A percentile compares a stretch with the other conserved stretches of the same genome.
Conservation (phyloP, 169 alveolate species). For the Plasmodium cynomolgi region DNA sequence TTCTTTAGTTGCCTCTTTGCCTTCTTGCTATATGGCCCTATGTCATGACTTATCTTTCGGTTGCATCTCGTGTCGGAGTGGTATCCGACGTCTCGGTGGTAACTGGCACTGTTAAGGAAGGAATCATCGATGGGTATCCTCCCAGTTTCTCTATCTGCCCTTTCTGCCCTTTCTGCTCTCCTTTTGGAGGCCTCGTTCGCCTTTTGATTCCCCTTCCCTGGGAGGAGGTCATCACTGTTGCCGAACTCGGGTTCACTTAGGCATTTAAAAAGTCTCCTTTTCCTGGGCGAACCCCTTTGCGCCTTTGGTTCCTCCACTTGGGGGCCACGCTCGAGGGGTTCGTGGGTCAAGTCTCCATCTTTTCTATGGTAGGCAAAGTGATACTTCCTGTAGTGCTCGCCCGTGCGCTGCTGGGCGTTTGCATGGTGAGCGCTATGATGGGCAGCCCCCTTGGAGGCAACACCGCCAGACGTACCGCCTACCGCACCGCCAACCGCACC, state of each 20-base stretch:
- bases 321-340: not conserved
- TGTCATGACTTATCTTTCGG: not conserved
- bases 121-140: not conserved
- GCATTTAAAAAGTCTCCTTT: not conserved
- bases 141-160: too few relatives aligned
- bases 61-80: not conserved
- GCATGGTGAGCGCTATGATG: not conserved
- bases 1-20: not conserved
- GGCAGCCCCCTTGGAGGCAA: not conserved
- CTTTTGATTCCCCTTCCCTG: not conserved
- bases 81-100: not conserved
- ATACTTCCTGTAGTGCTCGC: not conserved
- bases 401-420: not conserved
- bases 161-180: not conserved
- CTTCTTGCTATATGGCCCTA: not conserved
- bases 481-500: not conserved
- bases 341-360: not conserved
- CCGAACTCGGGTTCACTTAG: constrained; percentile 23
- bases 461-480: not conserved
- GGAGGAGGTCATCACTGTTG: not conserved
- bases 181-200: not conserved
- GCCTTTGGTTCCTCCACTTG: not conserved
- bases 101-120: not conserved
- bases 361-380: not conserved
- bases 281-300: not conserved